Evolutionary conservation across 805 yeast genomes (phyloP).

Genomic region (Scheffersomyces amazonensis): DNA sequence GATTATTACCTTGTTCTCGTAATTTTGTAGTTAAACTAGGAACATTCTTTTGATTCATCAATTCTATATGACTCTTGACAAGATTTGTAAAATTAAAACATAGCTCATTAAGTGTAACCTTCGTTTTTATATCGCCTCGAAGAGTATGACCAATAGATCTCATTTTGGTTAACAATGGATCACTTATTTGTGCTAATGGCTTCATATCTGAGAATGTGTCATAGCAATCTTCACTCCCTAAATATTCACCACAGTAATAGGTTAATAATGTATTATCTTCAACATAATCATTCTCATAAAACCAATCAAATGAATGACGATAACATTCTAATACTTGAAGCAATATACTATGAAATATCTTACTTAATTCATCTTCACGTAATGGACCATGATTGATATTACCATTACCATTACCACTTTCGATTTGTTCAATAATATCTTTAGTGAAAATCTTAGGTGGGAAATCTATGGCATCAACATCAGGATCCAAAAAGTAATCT

Average conservation of each 20-base stretch:
- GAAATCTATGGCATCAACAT: slow-evolving; percentile 7
- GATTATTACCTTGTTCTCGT: slow-evolving; percentile 40
- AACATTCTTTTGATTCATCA: neutral
- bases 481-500: slow-evolving; percentile 18
- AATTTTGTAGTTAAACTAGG: slow-evolving; percentile 11
- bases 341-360: slow-evolving; percentile 15
- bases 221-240: too few relatives aligned
- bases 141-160: too few relatives aligned
- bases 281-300: neutral
- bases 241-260: neutral
- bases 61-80: too few relatives aligned
- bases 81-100: too few relatives aligned
- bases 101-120: too few relatives aligned
- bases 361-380: slow-evolving; percentile 13
- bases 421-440: slow-evolving; percentile 13
- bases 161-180: too few relatives aligned
- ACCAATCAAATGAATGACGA: neutral
- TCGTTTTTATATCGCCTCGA: too few relatives aligned
- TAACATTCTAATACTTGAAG: slow-evolving; percentile 8
- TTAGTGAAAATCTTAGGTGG: slow-evolving; percentile 13
- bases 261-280: neutral
- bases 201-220: too few relatives aligned
- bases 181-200: too few relatives aligned
- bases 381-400: neutral
- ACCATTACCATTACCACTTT: slow-evolving; percentile 4